Base-by-base conservation (phyloP, 2,329 filamentous ascomycete species). In the Fusarium solani-melongenae region DNA sequence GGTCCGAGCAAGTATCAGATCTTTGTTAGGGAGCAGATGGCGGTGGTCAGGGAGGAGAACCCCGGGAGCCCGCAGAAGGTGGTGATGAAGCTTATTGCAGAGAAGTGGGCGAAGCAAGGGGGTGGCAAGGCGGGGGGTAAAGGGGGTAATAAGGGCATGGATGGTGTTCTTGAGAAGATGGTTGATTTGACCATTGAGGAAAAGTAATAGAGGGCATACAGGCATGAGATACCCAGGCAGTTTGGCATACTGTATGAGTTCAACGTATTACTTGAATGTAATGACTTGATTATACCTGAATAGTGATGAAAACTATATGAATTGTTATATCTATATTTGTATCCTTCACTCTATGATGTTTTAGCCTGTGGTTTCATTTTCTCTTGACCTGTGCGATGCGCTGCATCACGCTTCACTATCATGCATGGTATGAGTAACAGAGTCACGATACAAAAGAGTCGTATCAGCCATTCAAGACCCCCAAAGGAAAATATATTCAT, bases 21-120 rank as follows among this genome's bases (percentile, higher is more conserved):
- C 4, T 89, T 89, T 66, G 84, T 95, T 71, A 93, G 92, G 83
- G 87, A 89, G 77, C 88, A 95, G 77, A 94, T 94, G 86, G 87
- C 84, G 62, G 81, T 84, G 34, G 84, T 94, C 4, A 90, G 84
- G 81, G 84, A 82, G 66, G 86, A 88, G 69, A 87, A 91, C 74
- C 89, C 87, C 0, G 84, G 81, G 44, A 89, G 86, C 73, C 86
- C 87, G 15, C 91, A 92, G 78, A 92, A 91, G 76, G 90, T 91
- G 65, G 87, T 94, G 12, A 93, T 94, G 92, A 88, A 86, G 77
- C 84, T 90, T 41, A 85, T 95, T 67, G 92, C 89, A 22, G 87
- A 87, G 77, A 86, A 86, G 79, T 94, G 93, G 86, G 84, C 87
- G 65, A 86, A 86, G 77, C 82, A 83, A 71, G 79, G 80, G 17